Percentiles rank a stretch among this genome's conserved stretches.
Evolutionary conservation across 352 stramenopile genomes (phyloP).

Genomic region (Thalassiosira livingstoniorum): DNA sequence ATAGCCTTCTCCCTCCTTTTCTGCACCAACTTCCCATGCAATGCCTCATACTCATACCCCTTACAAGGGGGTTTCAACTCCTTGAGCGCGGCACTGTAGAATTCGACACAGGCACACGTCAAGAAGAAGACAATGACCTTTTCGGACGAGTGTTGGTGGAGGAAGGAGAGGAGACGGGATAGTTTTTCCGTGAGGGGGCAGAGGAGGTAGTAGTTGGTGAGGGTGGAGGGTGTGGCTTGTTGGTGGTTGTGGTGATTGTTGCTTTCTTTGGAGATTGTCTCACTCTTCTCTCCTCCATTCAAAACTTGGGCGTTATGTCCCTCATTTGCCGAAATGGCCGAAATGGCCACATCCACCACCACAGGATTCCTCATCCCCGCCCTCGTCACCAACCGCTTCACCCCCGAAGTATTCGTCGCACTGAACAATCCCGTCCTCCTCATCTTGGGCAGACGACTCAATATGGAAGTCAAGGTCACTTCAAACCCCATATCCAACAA

Average conservation of each 20-base stretch:
- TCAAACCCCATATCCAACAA: conserved; percentile 98
- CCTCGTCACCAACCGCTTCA: conserved; percentile 94
- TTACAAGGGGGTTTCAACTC: conserved; percentile 72
- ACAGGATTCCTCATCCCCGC: conserved; percentile 98
- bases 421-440: conserved; percentile 93
- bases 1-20: conserved; percentile 84
- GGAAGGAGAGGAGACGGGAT: conserved; percentile 91
- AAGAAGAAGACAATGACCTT: conserved; percentile 98
- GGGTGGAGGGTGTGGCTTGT: conserved; percentile 84
- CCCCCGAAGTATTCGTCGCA: conserved; percentile 85
- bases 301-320: conserved; percentile 21
- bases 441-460: conserved; percentile 96
- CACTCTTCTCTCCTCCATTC: background rate
- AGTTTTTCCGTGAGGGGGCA: conserved; percentile 94
- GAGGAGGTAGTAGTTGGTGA: conserved; percentile 96
- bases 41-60: conserved; percentile 70
- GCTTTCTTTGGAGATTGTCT: background rate
- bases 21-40: conserved; percentile 95
- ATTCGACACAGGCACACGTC: conserved; percentile 99
- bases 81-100: conserved; percentile 92
- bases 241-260: conserved; percentile 44
- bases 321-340: conserved; percentile 71
- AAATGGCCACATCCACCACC: conserved; percentile 96
- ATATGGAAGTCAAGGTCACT: conserved; percentile 94
- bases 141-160: conserved; percentile 87